phyloP scores from a whole-genome alignment of 75 land plant genomes.

The Selaginella tamariscina region DNA sequence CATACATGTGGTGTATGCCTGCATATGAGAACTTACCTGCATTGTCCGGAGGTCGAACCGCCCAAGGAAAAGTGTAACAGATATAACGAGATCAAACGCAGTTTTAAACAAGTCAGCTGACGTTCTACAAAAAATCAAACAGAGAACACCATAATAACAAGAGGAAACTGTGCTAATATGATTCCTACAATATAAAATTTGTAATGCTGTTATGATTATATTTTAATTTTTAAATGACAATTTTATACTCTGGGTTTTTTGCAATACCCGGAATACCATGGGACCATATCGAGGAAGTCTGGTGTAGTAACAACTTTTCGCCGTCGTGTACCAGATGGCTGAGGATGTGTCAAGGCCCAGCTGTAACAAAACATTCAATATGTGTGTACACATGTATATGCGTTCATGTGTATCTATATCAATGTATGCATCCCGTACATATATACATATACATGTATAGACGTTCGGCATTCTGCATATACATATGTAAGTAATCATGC shows the following conservation, averaged over 20 bases:
- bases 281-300: conserved; percentile 96
- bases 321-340: conserved; percentile 39
- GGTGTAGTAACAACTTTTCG: conserved; percentile 53
- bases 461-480: no score
- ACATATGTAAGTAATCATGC: no score
- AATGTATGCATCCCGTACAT: no score
- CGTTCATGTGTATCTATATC: no score
- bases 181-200: no score
- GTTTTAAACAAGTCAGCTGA: conserved; percentile 98
- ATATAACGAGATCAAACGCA: conserved; percentile 91
- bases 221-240: no score
- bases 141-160: not conserved
- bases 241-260: not conserved
- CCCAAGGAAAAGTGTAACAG: conserved; percentile 92
- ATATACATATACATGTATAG: no score
- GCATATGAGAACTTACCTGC: conserved; percentile 68
- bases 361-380: conserved; percentile 21
- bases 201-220: no score
- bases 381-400: not conserved
- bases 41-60: conserved; percentile 99
- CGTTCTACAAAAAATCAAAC: conserved; percentile 42
- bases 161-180: no score
- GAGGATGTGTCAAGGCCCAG: conserved; percentile 96
- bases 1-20: no score
- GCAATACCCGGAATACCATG: conserved; percentile 95